phyloP scores from a whole-genome alignment of 371 early-diverging fungal genomes.

The Mucor saturninus region DNA sequence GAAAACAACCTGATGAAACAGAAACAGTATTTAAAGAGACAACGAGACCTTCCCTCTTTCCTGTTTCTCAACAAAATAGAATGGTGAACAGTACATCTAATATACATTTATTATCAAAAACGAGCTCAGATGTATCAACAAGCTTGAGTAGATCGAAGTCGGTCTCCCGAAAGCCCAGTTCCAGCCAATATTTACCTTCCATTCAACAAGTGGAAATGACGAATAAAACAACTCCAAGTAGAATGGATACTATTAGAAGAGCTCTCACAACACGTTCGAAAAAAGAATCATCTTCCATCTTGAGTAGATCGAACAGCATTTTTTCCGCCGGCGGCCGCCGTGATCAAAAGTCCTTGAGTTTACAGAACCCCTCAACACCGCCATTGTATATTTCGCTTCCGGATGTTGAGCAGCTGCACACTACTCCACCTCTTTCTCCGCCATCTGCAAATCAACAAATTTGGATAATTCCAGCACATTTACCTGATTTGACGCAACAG shows the following conservation, averaged over 20 bases:
- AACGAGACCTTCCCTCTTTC: slow-evolving; percentile 12
- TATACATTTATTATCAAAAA: neutral
- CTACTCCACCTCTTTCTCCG: slow-evolving; percentile 29
- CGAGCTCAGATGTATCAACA: neutral
- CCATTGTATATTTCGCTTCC: slow-evolving; percentile 24
- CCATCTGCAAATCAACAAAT: slow-evolving; percentile 19
- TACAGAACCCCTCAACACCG: slow-evolving; percentile 10
- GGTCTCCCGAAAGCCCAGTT: neutral
- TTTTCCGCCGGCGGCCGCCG: neutral
- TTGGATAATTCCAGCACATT: slow-evolving; percentile 12
- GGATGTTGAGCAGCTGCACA: slow-evolving; percentile 12
- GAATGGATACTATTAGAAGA: slow-evolving; percentile 23
- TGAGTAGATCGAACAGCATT: neutral
- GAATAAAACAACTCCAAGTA: neutral
- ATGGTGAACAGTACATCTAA: slow-evolving; percentile 12
- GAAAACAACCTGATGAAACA: slow-evolving; percentile 22
- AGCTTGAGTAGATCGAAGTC: slow-evolving; percentile 11
- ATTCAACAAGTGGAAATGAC: neutral
- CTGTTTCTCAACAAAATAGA: slow-evolving; percentile 6
- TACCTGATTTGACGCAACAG: slow-evolving; percentile 19
- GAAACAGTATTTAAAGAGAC: slow-evolving; percentile 10
- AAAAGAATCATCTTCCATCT: neutral
- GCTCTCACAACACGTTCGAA: slow-evolving; percentile 28
- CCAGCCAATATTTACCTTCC: neutral
- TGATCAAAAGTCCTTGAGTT: slow-evolving; percentile 11